Evolutionary conservation across 345 rosid species (phyloP), one percentile per base, ranked within the genome.

Genomic region (Brassica cretica): DNA sequence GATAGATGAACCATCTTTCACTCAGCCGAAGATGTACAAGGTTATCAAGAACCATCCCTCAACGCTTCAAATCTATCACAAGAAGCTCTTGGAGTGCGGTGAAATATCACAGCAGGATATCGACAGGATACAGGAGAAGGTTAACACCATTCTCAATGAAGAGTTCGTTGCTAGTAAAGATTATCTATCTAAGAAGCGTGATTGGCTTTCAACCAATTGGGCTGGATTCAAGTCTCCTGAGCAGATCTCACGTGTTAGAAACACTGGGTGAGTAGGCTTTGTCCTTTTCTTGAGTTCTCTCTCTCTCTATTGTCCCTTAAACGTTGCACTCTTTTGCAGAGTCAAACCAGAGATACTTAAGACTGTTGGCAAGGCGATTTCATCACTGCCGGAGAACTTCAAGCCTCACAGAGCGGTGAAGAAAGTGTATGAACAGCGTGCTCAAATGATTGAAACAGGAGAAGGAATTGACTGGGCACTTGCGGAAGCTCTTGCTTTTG

Each of bases 381-480:
- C 94, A 14, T 68, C 78, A 2, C 84, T 91, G 75, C 94, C 97
- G 16, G 90, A 91, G 16, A 83, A 77, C 70, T 87, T 91, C 70
- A 91, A 88, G 83, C 89, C 91, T 25, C 97, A 91, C 75, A 86
- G 90, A 78, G 93, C 82, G 10, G 97, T 91, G 49, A 91, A 86
- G 83, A 91, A 88, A 80, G 93, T 91, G 24, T 89, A 91, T 41
- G 94, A 91, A 5, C 91, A 82, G 25, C 91, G 93, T 75, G 88
- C 85, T 1, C 89, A 88, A 63, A 88, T 91, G 97, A 91, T 88
- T 74, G 91, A 91, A 79, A 68, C 89, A 16, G 97, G 87, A 74
- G 91, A 88, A 81, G 97, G 97, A 19, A 82, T 91, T 83, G 97
- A 91, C 85, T 91, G 94, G 97, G 94, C 97, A 5, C 64, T 91